Evolutionary conservation across 176 grass and related monocot genomes (phyloP).

Genomic region (Oryza meridionalis): DNA sequence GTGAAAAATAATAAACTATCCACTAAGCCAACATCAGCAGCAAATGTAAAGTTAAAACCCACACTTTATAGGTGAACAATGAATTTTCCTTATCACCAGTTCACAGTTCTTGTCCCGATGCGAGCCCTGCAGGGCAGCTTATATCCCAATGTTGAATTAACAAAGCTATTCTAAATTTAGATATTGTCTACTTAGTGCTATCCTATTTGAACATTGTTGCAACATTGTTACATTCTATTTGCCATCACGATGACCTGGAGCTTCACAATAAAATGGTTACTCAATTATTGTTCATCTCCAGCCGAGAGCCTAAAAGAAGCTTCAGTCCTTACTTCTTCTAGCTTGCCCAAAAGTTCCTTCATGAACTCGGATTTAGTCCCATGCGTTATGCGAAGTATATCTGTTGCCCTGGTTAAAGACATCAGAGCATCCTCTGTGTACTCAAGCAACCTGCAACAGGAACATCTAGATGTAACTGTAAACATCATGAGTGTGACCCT

Average conservation of each 20-base stretch:
- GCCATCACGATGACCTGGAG: slow-evolving; percentile 5
- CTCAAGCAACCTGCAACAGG: slow-evolving; percentile 62
- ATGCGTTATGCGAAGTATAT: slow-evolving; percentile 87
- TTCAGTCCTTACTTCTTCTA: slow-evolving; percentile 82
- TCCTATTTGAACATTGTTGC: not conserved
- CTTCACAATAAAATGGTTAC: slow-evolving; percentile 22
- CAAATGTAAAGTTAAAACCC: not conserved
- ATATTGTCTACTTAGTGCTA: not conserved
- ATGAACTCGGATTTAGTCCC: slow-evolving; percentile 72
- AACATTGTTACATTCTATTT: not conserved
- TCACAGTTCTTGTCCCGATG: not conserved
- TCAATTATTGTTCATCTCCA: slow-evolving; percentile 23
- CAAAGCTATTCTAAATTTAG: not conserved
- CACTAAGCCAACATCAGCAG: not conserved
- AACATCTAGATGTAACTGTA: slow-evolving; percentile 13
- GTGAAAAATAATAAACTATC: too few relatives aligned
- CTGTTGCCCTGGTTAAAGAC: slow-evolving; percentile 71
- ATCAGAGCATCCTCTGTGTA: slow-evolving; percentile 74
- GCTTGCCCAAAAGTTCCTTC: slow-evolving; percentile 71
- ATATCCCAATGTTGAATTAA: not conserved
- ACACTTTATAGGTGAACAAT: not conserved
- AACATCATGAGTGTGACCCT: slow-evolving; percentile 19
- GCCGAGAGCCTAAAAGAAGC: slow-evolving; percentile 66
- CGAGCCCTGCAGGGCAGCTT: not conserved
- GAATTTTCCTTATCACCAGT: not conserved